Evolutionary conservation across 306 rosid genomes (phyloP).

Genomic region (Hippophae rhamnoides): DNA sequence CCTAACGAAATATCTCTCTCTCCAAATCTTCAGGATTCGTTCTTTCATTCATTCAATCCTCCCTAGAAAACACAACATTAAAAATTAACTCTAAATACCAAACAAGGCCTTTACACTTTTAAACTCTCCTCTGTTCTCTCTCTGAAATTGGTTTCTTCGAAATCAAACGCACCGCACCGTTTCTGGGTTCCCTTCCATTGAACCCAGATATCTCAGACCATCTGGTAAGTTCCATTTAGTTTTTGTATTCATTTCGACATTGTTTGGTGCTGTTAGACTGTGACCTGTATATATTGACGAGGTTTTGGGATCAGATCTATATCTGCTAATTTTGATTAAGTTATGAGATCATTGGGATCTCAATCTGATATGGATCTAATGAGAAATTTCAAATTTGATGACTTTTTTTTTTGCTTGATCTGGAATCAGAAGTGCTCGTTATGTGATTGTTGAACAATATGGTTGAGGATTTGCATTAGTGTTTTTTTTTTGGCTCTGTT

Average conservation of each 20-base stretch:
- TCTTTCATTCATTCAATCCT: too few species aligned
- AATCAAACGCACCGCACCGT: neutral
- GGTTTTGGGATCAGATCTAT: constrained; percentile 18
- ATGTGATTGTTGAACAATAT: constrained; percentile 5
- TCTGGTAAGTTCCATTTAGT: constrained; percentile 5
- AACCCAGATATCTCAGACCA: neutral
- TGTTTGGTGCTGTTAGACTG: neutral
- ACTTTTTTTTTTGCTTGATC: constrained; percentile 13
- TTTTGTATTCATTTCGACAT: neutral
- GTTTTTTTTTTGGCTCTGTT: neutral
- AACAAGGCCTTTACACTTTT: neutral
- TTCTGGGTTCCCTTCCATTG: neutral
- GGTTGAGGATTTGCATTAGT: constrained; percentile 4
- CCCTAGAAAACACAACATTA: neutral
- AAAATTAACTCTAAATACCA: neutral
- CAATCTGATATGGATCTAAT: constrained; percentile 8
- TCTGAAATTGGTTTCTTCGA: neutral
- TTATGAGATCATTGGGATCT: constrained; percentile 2
- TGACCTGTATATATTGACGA: neutral
- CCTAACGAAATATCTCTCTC: constrained; percentile 8
- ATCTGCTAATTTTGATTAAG: constrained; percentile 5
- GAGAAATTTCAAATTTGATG: neutral
- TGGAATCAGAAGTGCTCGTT: constrained; percentile 17
- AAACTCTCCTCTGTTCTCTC: neutral
- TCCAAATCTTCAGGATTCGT: neutral